A percentile compares a stretch with the other conserved stretches of the same genome.
phyloP scores from a whole-genome alignment of 108 stramenopile genomes.

The Cyclotella choctawhatcheeana region DNA sequence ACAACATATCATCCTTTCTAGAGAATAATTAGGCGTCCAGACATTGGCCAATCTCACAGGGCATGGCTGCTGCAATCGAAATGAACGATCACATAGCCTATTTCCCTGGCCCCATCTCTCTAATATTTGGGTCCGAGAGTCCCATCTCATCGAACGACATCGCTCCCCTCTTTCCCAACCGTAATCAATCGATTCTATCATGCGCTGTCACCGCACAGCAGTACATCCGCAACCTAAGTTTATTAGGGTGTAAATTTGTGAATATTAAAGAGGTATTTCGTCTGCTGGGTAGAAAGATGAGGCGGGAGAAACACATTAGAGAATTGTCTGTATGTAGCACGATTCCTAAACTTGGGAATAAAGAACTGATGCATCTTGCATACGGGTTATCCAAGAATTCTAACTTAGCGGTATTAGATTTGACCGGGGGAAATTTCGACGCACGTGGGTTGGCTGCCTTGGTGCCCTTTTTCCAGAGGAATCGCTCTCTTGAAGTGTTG shows the following conservation, averaged over 20 bases:
- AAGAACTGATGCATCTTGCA: constrained; percentile 15
- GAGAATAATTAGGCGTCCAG: too few relatives aligned
- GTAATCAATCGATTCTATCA: constrained; percentile 1
- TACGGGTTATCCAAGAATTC: constrained; percentile 13
- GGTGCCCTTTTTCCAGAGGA: constrained; percentile 16
- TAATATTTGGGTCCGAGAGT: constrained; percentile 38
- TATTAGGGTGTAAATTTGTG: constrained; percentile 18
- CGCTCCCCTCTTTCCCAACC: constrained; percentile 14
- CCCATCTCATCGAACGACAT: constrained; percentile 16
- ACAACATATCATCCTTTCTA: too few relatives aligned
- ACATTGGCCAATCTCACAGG: too few relatives aligned
- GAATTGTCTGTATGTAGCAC: constrained; percentile 25
- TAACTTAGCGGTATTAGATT: constrained; percentile 16
- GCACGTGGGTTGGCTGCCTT: constrained; percentile 1
- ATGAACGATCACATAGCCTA: background rate
- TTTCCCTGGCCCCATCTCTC: constrained; percentile 14
- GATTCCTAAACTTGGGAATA: constrained; percentile 18
- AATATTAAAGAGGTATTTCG: constrained; percentile 4
- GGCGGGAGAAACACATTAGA: constrained; percentile 3
- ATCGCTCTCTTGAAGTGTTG: constrained; percentile 20
- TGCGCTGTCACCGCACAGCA: background rate
- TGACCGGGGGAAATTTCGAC: constrained; percentile 26
- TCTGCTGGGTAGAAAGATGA: constrained; percentile 27
- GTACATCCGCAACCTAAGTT: constrained; percentile 15
- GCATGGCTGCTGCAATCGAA: too few relatives aligned